Percentiles rank a stretch among this genome's conserved stretches.
phyloP scores from a whole-genome alignment of 305 asterid species.

The Fraxinus floribunda region DNA sequence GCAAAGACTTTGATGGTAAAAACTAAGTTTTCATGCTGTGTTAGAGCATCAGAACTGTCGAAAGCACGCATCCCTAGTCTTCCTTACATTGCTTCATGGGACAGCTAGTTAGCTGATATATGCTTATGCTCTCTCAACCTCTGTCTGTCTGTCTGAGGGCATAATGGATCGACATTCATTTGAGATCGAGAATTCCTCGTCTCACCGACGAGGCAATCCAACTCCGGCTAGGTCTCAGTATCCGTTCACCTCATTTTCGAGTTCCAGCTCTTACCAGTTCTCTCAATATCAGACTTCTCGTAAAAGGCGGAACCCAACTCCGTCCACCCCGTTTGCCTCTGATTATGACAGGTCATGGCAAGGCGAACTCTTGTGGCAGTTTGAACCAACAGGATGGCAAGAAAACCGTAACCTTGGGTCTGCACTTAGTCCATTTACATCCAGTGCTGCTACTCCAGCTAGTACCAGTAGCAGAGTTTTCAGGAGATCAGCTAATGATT shows the following conservation, averaged over 20 bases:
- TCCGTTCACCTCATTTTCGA: conserved; percentile 43
- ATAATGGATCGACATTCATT: conserved; percentile 36
- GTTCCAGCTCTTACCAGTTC: conserved; percentile 38
- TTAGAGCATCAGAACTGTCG: neutral
- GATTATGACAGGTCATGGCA: conserved; percentile 67
- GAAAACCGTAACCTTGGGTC: conserved; percentile 58
- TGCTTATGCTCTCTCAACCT: neutral
- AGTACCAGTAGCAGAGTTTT: conserved; percentile 43
- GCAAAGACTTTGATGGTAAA: neutral
- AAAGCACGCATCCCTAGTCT: neutral
- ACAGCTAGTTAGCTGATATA: neutral
- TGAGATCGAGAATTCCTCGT: conserved; percentile 30
- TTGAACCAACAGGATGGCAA: conserved; percentile 56
- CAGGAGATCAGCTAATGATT: conserved; percentile 63
- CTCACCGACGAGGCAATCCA: conserved; percentile 36
- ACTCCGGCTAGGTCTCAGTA: conserved; percentile 44
- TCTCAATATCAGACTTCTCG: conserved; percentile 20
- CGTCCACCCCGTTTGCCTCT: conserved; percentile 63
- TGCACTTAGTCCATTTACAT: conserved; percentile 61
- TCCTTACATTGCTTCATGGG: neutral
- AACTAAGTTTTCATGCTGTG: neutral
- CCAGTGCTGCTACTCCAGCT: conserved; percentile 32
- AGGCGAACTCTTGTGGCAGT: conserved; percentile 71
- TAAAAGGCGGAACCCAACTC: conserved; percentile 41
- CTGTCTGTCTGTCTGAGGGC: neutral